These are phyloP conservation scores for Tulasnella calospora DNA, from an alignment of 768 basidiomycete species.

Conservation along the genomic window DNA sequence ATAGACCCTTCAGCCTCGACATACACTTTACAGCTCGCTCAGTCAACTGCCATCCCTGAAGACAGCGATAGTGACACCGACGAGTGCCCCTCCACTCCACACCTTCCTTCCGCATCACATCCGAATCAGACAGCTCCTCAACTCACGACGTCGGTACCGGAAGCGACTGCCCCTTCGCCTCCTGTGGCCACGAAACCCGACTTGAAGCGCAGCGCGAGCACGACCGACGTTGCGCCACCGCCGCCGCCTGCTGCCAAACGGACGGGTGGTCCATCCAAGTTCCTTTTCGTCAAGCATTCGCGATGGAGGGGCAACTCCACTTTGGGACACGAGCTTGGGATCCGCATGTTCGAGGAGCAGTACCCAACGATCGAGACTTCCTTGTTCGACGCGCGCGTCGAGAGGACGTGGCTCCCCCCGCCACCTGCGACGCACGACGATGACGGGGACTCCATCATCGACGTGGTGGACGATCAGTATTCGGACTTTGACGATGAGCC, in stretches of 20 bases:
- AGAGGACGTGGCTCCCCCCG: not conserved
- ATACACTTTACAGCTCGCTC: not conserved
- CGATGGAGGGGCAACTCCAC: conserved; percentile 19
- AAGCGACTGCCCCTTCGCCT: not conserved
- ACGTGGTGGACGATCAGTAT: not conserved
- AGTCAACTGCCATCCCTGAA: not conserved
- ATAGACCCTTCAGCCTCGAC: not conserved
- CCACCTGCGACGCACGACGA: not conserved
- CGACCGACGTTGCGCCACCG: not conserved
- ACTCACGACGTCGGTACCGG: not conserved
- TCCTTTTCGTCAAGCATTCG: conserved; percentile 17
- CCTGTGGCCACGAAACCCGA: conserved; percentile 7
- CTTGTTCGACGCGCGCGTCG: not conserved
- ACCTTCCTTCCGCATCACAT: not conserved
- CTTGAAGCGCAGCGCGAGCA: not conserved
- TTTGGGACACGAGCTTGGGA: not conserved
- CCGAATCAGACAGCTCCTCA: not conserved
- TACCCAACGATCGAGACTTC: conserved; percentile 8
- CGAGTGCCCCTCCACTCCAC: not conserved
- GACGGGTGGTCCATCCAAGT: not conserved
- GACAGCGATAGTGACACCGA: not conserved
- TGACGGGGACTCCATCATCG: not conserved
- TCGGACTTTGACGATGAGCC: not conserved
- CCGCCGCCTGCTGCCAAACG: too few species aligned
- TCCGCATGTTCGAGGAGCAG: conserved; percentile 13